Evolutionary conservation across 768 basidiomycete species (phyloP).

Genomic region (Coprinopsis strossmayeri): DNA sequence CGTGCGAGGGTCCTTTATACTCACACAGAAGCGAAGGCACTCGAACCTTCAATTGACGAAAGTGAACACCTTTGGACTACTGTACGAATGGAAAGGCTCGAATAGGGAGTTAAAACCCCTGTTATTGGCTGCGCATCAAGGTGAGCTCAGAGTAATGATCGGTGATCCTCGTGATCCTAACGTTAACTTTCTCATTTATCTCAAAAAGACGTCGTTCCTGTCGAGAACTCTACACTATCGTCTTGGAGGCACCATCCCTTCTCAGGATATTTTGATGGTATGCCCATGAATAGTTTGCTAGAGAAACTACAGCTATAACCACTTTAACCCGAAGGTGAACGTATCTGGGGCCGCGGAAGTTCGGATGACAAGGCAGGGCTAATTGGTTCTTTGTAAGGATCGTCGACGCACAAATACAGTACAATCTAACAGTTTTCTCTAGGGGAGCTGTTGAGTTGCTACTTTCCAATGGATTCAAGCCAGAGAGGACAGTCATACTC

Average conservation of each 20-base stretch:
- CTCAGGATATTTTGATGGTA: constrained; percentile 15
- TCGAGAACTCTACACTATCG: constrained; percentile 19
- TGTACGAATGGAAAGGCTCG: constrained; percentile 13
- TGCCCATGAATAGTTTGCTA: background rate
- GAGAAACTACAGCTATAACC: too few species aligned
- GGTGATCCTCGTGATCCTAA: background rate
- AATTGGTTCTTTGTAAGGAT: constrained; percentile 20
- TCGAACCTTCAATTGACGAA: constrained; percentile 12
- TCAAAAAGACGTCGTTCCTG: constrained; percentile 7
- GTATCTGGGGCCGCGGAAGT: constrained; percentile 24
- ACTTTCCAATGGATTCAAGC: constrained; percentile 17
- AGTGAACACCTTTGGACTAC: constrained; percentile 4
- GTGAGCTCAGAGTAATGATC: constrained; percentile 13
- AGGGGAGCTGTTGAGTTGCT: constrained; percentile 21
- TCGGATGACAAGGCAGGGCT: constrained; percentile 27
- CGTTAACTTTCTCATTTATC: too few species aligned
- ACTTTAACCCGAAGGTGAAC: constrained; percentile 18
- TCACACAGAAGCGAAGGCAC: too few species aligned
- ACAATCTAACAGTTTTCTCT: background rate
- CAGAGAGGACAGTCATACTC: constrained; percentile 22
- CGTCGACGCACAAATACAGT: background rate
- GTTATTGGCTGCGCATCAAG: constrained; percentile 24
- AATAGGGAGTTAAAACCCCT: constrained; percentile 18
- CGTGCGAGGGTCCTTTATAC: too few species aligned
- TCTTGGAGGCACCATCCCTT: constrained; percentile 25